Evolutionary conservation across 306 rosid species (phyloP).

Genomic region (Lathyrus tuberosus): DNA sequence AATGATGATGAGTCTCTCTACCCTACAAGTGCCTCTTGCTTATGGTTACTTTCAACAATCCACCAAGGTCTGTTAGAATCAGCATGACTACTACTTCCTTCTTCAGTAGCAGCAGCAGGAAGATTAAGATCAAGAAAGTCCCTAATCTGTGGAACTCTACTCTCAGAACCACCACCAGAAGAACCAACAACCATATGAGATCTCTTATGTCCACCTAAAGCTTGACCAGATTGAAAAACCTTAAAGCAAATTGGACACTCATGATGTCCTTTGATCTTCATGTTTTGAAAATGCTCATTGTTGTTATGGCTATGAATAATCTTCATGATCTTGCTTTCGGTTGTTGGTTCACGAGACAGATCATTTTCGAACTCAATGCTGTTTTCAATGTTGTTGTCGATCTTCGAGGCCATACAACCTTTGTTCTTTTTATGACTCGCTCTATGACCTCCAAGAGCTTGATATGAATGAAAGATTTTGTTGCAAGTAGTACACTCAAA

Average conservation of each 20-base stretch:
- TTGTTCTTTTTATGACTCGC: conserved; percentile 81
- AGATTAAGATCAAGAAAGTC: conserved; percentile 89
- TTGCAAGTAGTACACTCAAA: conserved; percentile 80
- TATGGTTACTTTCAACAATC: conserved; percentile 51
- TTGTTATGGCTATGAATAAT: background rate
- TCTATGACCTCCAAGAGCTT: conserved; percentile 96
- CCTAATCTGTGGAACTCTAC: conserved; percentile 54
- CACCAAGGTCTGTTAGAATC: conserved; percentile 61
- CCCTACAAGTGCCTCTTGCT: conserved; percentile 52
- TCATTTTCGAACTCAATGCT: conserved; percentile 69
- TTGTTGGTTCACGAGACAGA: conserved; percentile 49
- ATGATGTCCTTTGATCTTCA: conserved; percentile 66
- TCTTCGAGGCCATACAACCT: conserved; percentile 65
- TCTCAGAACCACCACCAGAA: conserved; percentile 37
- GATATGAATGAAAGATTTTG: conserved; percentile 76
- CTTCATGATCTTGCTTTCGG: conserved; percentile 47
- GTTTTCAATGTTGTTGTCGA: conserved; percentile 56
- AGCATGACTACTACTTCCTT: conserved; percentile 50
- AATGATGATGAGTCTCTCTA: conserved; percentile 32
- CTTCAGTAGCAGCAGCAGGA: conserved; percentile 81
- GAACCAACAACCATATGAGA: conserved; percentile 57
- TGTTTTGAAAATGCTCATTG: conserved; percentile 33
- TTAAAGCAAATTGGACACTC: conserved; percentile 77
- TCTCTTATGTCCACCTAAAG: conserved; percentile 95
- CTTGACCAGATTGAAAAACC: conserved; percentile 82